Evolutionary conservation across 164 flowering plant genomes (phyloP), one percentile per base, ranked within the genome.

Genomic region (Warburgia ugandensis): DNA sequence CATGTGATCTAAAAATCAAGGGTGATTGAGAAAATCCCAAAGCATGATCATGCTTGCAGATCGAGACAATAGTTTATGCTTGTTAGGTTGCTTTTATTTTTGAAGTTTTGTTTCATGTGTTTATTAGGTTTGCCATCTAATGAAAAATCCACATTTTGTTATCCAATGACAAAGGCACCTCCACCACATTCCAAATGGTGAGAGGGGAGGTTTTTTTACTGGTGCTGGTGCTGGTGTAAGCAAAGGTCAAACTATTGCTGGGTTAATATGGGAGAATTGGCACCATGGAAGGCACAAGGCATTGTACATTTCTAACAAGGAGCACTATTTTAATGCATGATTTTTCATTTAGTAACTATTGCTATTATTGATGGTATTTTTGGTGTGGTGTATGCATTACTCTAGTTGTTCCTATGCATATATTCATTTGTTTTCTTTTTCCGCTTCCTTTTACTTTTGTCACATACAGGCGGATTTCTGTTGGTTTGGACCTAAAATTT

Each of bases 181-280:
- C 47, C 96, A 91, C 30, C 83, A 73, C 62, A 91, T 85, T 54
- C 72, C 66, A 12, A 65, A 58, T 76, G 91, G 94, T 65, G 31
- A 71, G 14, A 79, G 94, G 69, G 98, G 96, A 29, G 98, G 98
- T 40, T 92, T 92, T 61, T 92, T 92, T 73, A 50, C 87, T 56
- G 98, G 98, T 48, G 98, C 87, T 72, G 98, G 98, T 56, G 98
- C 98, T 67, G 98, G 98, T 48, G 95, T 92, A 23, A 96, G 98
- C 33, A 92, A 92, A 81, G 98, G 98, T 54, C 76, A 96, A 61
- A 83, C 98, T 48, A 80, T 92, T 58, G 98, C 96, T 0, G 96
- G 98, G n/a, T 61, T 92, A 59, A 85, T 92, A 60, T 87, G 95
- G 96, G 98, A 92, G 66, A 87, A 87, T 70, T 92, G 98, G 98